Conservation (phyloP, 768 basidiomycete species). For the Tylopilus intermedius region DNA sequence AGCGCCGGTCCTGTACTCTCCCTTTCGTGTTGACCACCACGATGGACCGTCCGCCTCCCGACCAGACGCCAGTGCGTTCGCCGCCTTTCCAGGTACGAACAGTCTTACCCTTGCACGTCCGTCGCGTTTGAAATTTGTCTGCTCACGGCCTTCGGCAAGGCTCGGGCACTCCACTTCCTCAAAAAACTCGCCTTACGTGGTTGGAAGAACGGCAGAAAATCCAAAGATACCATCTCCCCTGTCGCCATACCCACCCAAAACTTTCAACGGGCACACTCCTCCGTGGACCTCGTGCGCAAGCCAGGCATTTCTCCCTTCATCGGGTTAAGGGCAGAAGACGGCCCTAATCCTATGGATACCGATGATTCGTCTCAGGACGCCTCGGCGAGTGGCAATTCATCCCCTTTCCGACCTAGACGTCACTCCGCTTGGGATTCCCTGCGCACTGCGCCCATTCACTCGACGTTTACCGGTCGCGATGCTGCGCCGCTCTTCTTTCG, state of each 20-base stretch:
- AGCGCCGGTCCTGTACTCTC: constrained; percentile 12
- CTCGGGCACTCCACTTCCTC: constrained; percentile 36
- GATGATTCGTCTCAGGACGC: constrained; percentile 31
- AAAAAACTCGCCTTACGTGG: constrained; percentile 35
- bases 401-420: constrained; percentile 17
- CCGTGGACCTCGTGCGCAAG: constrained; percentile 30
- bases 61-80: constrained; percentile 22
- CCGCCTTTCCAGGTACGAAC: constrained; percentile 27
- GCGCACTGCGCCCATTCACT: constrained; percentile 3
- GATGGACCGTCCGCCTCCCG: constrained; percentile 26
- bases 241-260: constrained; percentile 20
- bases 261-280: constrained; percentile 30
- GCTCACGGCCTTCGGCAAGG: constrained; percentile 10
- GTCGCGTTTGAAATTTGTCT: constrained; percentile 14
- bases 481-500: constrained; percentile 11
- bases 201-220: constrained; percentile 28
- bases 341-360: constrained; percentile 25
- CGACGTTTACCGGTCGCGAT: constrained; percentile 11
- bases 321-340: constrained; percentile 21
- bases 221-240: constrained; percentile 25
- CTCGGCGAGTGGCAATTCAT: constrained; percentile 22
- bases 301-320: constrained; percentile 22
- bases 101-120: neutral
- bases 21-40: constrained; percentile 16
- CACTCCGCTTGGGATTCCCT: constrained; percentile 22